Conservation (phyloP, 805 yeast genomes). For the Blastobotrys peoriensis region DNA sequence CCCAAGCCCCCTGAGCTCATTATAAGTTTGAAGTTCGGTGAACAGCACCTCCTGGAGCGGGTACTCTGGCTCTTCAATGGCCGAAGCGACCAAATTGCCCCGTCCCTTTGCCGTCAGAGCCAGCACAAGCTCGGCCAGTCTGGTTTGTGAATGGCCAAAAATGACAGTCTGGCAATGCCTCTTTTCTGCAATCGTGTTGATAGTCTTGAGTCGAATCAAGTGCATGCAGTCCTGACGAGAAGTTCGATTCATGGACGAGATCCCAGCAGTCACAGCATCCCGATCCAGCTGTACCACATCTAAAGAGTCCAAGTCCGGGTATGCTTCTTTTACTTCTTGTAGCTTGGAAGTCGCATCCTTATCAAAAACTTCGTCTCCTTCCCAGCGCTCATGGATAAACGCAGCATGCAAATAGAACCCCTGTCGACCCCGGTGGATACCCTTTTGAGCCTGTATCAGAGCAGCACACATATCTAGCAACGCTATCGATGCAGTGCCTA, state of each 20-base stretch:
- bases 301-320: slow-evolving; percentile 24
- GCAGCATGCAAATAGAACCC: slow-evolving; percentile 61
- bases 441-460: slow-evolving; percentile 54
- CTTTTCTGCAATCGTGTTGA: slow-evolving; percentile 41
- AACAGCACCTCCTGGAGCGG: slow-evolving; percentile 74
- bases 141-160: slow-evolving; percentile 76
- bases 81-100: slow-evolving; percentile 44
- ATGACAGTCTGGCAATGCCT: slow-evolving; percentile 50
- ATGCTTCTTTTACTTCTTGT: slow-evolving; percentile 20
- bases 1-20: slow-evolving; percentile 36
- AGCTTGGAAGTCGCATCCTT: slow-evolving; percentile 14
- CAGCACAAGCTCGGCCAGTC: slow-evolving; percentile 72
- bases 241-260: slow-evolving; percentile 35
- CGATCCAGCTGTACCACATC: slow-evolving; percentile 1
- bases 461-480: slow-evolving; percentile 61
- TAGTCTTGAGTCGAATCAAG: slow-evolving; percentile 42
- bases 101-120: slow-evolving; percentile 81
- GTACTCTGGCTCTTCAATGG: slow-evolving; percentile 33
- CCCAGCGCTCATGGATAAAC: slow-evolving; percentile 34
- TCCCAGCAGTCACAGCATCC: slow-evolving; percentile 5
- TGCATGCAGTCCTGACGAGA: slow-evolving; percentile 57
- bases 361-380: slow-evolving; percentile 6
- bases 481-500: slow-evolving; percentile 63
- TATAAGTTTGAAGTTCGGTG: slow-evolving; percentile 60
- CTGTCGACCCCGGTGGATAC: slow-evolving; percentile 54